Conservation (phyloP, 257 asterid genomes). For the Solanum corneliomulleri region DNA sequence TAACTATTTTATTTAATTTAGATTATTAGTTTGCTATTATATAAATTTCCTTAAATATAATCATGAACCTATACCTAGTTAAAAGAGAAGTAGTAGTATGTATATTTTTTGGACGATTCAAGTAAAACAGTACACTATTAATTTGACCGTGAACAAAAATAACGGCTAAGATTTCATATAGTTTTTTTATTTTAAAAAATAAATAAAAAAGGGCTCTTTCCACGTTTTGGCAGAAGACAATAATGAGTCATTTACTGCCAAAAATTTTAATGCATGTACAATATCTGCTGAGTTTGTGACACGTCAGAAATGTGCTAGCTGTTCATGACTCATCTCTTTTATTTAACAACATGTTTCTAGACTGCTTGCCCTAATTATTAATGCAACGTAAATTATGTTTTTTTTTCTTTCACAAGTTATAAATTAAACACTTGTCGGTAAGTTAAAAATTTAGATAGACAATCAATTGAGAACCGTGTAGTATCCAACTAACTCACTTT, state of each 20-base stretch:
- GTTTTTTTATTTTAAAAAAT: too few relatives aligned
- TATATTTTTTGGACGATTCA: not conserved
- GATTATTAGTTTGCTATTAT: too few relatives aligned
- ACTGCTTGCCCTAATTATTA: not conserved
- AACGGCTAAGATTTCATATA: not conserved
- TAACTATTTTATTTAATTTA: too few relatives aligned
- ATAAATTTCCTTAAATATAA: too few relatives aligned
- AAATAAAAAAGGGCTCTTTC: not conserved
- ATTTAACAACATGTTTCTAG: not conserved
- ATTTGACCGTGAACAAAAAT: not conserved
- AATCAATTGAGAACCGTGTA: rapidly evolving
- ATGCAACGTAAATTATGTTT: not conserved
- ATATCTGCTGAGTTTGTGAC: not conserved
- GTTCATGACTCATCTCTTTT: not conserved
- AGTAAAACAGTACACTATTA: not conserved
- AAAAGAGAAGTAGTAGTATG: not conserved
- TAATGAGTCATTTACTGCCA: not conserved
- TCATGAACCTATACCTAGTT: not conserved
- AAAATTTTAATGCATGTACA: not conserved
- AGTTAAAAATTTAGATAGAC: too few relatives aligned
- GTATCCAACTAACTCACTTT: not conserved
- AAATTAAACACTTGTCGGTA: rapidly evolving
- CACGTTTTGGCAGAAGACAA: not conserved
- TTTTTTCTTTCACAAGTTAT: not conserved
- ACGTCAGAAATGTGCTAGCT: not conserved